Conservation (phyloP, 176 grass and related monocot genomes). For the Thinopyrum elongatum region DNA sequence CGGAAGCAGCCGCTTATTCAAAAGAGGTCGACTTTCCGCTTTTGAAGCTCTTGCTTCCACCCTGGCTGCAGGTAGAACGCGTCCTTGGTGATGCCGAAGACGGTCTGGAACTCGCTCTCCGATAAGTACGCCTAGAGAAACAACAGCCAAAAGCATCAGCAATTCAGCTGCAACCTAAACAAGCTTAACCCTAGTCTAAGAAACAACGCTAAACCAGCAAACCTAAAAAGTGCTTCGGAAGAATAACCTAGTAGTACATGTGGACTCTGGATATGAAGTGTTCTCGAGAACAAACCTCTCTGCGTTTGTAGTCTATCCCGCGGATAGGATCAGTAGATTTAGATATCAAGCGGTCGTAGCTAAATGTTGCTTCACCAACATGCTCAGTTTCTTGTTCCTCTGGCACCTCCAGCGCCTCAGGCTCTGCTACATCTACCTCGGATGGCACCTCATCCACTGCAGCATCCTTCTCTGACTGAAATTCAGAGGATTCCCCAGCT, state of each 20-base stretch:
- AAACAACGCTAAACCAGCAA: not conserved
- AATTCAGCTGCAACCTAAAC: not conserved
- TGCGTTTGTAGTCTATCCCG: slow-evolving; percentile 88
- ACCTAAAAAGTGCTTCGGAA: not conserved
- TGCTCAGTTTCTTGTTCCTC: slow-evolving; percentile 56
- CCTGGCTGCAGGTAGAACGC: slow-evolving; percentile 81
- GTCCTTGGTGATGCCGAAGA: slow-evolving; percentile 73
- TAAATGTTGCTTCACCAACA: slow-evolving; percentile 68
- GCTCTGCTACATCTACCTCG: slow-evolving; percentile 36
- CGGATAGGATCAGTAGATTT: slow-evolving; percentile 72
- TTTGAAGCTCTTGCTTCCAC: slow-evolving; percentile 97
- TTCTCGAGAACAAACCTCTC: slow-evolving; percentile 66
- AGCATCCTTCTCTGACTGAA: slow-evolving; percentile 60
- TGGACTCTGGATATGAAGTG: not conserved
- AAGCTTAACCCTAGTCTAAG: not conserved
- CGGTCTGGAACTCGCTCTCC: slow-evolving; percentile 71
- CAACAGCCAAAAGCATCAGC: slow-evolving; percentile 10
- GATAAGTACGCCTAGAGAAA: slow-evolving; percentile 80
- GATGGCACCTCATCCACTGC: slow-evolving; percentile 36
- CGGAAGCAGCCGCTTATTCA: slow-evolving; percentile 26
- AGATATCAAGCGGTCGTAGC: slow-evolving; percentile 77
- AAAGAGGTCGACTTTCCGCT: slow-evolving; percentile 88
- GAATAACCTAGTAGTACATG: not conserved
- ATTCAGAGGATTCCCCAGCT: slow-evolving; percentile 41
- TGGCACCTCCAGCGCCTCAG: slow-evolving; percentile 44